phyloP scores from a whole-genome alignment of 2,329 filamentous ascomycete genomes.

The Calonectria fujianensis region DNA sequence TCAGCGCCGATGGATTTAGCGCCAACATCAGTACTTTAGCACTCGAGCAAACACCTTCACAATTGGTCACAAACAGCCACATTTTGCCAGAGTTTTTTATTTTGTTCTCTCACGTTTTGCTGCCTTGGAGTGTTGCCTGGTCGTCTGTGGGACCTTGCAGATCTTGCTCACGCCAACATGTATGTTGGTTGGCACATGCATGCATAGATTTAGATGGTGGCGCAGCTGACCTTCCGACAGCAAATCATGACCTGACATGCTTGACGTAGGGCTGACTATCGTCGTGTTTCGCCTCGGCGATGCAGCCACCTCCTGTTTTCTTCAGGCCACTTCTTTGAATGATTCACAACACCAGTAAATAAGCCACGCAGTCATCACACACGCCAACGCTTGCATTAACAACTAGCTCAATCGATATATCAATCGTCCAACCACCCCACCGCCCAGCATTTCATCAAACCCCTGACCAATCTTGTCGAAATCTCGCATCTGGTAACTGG shows the following conservation, averaged over 20 bases:
- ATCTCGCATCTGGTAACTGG: conserved; percentile 18
- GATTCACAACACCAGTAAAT: not conserved
- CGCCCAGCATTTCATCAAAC: conserved; percentile 3
- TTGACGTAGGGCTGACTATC: not conserved
- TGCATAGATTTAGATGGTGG: not conserved
- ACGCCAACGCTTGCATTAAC: not conserved
- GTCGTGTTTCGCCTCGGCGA: not conserved
- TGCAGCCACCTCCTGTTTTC: not conserved
- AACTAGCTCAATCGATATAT: not conserved
- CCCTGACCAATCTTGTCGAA: conserved; percentile 6
- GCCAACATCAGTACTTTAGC: not conserved
- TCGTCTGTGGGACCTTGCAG: not conserved
- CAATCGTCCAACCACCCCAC: conserved; percentile 1
- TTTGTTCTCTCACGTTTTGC: not conserved
- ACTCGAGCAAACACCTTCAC: not conserved
- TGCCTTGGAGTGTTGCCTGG: not conserved
- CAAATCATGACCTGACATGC: not conserved
- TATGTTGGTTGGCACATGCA: not conserved
- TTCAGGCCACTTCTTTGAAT: too few species aligned
- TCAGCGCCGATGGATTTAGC: not conserved
- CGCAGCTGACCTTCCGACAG: not conserved
- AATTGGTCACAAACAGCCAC: not conserved
- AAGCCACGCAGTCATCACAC: not conserved
- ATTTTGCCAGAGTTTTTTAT: too few species aligned
- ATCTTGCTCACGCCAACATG: not conserved